These are phyloP conservation scores for Aspergillus sp. DNA, from an alignment of 2,329 filamentous ascomycete species.

Conservation along the genomic window DNA sequence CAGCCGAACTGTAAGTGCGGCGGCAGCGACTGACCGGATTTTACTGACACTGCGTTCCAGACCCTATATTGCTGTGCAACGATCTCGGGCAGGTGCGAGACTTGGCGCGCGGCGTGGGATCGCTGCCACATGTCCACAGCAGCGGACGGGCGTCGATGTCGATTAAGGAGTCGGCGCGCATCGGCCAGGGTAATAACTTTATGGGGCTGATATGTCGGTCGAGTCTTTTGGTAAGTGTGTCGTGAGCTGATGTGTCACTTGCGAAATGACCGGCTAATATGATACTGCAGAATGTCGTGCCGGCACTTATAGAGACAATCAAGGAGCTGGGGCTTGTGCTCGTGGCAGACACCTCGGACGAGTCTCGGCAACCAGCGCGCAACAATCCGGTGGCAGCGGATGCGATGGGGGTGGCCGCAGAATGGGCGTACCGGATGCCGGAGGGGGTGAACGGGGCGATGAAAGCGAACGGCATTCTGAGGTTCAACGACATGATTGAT, in stretches of 20 bases:
- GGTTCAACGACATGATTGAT: conserved; percentile 89
- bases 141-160: conserved; percentile 69
- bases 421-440: conserved; percentile 48
- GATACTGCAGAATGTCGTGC: conserved; percentile 70
- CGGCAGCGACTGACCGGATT: too few relatives aligned
- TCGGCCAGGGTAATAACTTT: conserved; percentile 92
- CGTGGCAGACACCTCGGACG: conserved; percentile 73
- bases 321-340: conserved; percentile 89
- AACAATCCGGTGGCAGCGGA: conserved; percentile 13
- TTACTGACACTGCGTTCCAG: conserved; percentile 24
- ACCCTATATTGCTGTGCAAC: conserved; percentile 91
- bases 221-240: conserved; percentile 65
- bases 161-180: conserved; percentile 88
- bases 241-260: neutral
- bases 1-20: conserved; percentile 82
- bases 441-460: conserved; percentile 82
- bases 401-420: conserved; percentile 24
- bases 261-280: neutral
- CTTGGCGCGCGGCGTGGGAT: conserved; percentile 25
- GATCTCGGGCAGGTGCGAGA: conserved; percentile 58
- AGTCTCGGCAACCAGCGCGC: conserved; percentile 26
- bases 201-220: conserved; percentile 94
- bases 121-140: conserved; percentile 40
- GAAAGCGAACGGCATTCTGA: conserved; percentile 74
- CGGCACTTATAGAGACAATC: conserved; percentile 82